Base-by-base conservation (phyloP, 176 grass and related monocot genomes). In the Carex parvula region DNA sequence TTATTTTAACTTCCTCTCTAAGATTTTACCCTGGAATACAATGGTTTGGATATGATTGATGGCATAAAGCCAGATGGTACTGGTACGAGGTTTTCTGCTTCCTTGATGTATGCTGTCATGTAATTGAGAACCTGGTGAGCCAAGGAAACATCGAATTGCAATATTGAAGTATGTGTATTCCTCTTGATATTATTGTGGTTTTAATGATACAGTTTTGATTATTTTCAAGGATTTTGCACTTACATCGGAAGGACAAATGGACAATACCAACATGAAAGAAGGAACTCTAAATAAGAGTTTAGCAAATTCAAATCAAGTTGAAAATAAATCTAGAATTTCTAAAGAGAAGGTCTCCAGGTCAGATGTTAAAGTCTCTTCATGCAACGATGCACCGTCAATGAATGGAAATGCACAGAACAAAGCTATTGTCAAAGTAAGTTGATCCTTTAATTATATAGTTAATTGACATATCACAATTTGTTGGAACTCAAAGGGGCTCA, bases 151-250 rank as follows among this genome's bases (percentile, higher is more conserved):
- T 1, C 3, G 5, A 18, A 57, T 57, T 57, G 7, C 22, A 54
- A 57, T 80, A 37, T 22, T 86, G 60, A 35, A 81, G 21, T 54
- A 75, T 15, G 26, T 83, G 37, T 65, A n/a, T 62, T 70, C 8
- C 1, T 1, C 21, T 81, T 62, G 21, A 73, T n/a, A 87, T 85
- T 84, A 15, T 60, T 37, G 62, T 69, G 10, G 73, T 41, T 78
- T 67, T 35, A 2, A 59, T 41, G 13, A 29, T 58, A 3, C 83
- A 88, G 20, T 54, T 62, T 58, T 60, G 7, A 82, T 74, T 44
- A 37, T 82, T 89, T 82, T 85, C 26, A 87, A 98, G 96, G 91
- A 91, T 84, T 90, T 95, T 39, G 63, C 80, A 18, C 70, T 95
- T 62, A 76, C 85, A 18, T 78, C 79, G 8, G 94, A 91, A 85